Percentiles rank a stretch among this genome's conserved stretches.
These are phyloP conservation scores for Rhytidiadelphus loreus DNA, from an alignment of 225 moss, liverwort and hornwort genomes.

Conservation along the genomic window DNA sequence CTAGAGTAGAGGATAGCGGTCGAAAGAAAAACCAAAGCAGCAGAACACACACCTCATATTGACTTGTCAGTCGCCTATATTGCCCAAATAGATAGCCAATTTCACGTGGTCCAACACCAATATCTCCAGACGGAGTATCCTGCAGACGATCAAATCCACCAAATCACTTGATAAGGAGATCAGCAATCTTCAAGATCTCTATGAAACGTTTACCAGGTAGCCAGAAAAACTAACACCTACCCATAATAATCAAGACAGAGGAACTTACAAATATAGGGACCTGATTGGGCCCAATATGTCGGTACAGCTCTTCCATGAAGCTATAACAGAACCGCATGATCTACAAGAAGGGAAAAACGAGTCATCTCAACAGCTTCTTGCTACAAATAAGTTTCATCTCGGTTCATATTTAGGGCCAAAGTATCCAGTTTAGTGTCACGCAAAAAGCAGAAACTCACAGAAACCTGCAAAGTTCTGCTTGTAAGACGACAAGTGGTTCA, in stretches of 20 bases:
- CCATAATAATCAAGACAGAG: background rate
- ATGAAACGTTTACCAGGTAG: background rate
- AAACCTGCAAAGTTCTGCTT: background rate
- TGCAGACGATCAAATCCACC: slow-evolving; percentile 15
- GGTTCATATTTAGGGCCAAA: background rate
- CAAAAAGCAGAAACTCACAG: background rate
- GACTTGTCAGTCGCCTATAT: slow-evolving; percentile 92
- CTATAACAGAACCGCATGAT: slow-evolving; percentile 99
- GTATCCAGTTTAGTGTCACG: background rate
- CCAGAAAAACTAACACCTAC: background rate
- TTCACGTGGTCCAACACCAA: slow-evolving; percentile 95
- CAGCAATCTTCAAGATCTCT: background rate
- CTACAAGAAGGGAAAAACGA: slow-evolving; percentile 22
- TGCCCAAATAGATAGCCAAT: slow-evolving; percentile 97
- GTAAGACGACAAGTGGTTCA: background rate
- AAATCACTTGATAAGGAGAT: background rate
- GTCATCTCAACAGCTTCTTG: background rate
- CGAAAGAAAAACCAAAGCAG: background rate
- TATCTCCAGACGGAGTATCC: slow-evolving; percentile 98
- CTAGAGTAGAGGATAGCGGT: background rate
- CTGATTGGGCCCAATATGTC: slow-evolving; percentile 94
- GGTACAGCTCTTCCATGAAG: slow-evolving; percentile 98
- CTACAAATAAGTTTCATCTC: background rate
- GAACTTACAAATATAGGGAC: slow-evolving; percentile 56
- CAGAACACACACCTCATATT: slow-evolving; percentile 66